Percentiles rank a stretch among this genome's conserved stretches.
phyloP scores from a whole-genome alignment of 805 yeast species.

The Teunomyces atbi region DNA sequence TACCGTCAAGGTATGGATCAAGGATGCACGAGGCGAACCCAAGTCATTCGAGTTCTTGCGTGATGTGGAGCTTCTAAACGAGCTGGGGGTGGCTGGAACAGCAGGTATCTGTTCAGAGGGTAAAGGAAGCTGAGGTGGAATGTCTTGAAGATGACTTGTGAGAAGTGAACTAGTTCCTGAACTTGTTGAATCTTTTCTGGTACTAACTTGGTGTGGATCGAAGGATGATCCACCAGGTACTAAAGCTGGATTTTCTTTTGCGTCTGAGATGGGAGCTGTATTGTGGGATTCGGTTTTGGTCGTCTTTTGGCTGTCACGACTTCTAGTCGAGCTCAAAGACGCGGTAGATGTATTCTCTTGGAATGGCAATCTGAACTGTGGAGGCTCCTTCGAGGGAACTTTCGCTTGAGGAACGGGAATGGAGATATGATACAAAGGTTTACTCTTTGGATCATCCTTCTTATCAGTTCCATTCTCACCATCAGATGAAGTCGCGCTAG shows the following conservation, averaged over 20 bases:
- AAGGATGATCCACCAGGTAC: neutral
- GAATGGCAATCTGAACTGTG: slow-evolving; percentile 68
- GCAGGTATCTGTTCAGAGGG: slow-evolving; percentile 54
- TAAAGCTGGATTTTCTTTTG: slow-evolving; percentile 1
- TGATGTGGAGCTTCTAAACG: slow-evolving; percentile 32
- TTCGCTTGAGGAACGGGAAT: slow-evolving; percentile 22
- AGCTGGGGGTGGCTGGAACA: slow-evolving; percentile 34
- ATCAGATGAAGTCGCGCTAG: slow-evolving; percentile 5
- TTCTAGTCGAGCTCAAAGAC: slow-evolving; percentile 1
- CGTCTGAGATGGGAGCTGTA: too few species aligned
- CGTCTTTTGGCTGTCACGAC: neutral
- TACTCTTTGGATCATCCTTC: slow-evolving; percentile 2
- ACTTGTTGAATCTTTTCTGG: slow-evolving; percentile 19
- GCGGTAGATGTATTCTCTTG: slow-evolving; percentile 41
- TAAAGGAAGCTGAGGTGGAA: slow-evolving; percentile 58
- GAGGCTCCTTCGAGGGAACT: slow-evolving; percentile 40
- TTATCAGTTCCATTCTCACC: neutral
- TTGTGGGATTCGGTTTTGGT: neutral
- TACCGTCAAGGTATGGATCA: slow-evolving; percentile 39
- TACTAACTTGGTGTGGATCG: slow-evolving; percentile 5
- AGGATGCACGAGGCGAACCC: slow-evolving; percentile 40
- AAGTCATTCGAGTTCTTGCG: slow-evolving; percentile 37
- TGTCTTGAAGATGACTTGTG: slow-evolving; percentile 32
- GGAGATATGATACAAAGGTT: slow-evolving; percentile 6
- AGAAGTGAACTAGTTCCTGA: slow-evolving; percentile 27